A percentile compares a stretch with the other conserved stretches of the same genome.
Evolutionary conservation across 306 rosid species (phyloP).

Genomic region (Pachyrhizus erosus): DNA sequence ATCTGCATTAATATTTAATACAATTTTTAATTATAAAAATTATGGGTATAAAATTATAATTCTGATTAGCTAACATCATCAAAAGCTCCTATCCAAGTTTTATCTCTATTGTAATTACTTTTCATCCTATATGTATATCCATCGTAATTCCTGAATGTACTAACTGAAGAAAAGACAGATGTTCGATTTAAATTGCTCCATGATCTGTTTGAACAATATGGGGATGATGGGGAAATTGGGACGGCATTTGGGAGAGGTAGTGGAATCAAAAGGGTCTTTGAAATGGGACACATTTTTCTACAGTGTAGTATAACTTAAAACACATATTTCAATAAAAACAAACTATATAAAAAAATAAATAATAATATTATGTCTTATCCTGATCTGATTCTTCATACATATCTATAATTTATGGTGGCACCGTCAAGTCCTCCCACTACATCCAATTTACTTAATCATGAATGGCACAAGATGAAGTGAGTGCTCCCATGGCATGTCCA

Average conservation of each 20-base stretch:
- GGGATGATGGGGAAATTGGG: background rate
- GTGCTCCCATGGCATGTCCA: background rate
- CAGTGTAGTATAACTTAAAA: background rate
- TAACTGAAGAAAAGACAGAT: background rate
- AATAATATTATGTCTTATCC: background rate
- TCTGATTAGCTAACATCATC: too few relatives aligned
- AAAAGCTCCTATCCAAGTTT: background rate
- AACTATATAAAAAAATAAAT: background rate
- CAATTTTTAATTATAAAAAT: too few relatives aligned
- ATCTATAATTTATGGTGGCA: slow-evolving; percentile 20
- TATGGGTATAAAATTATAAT: too few relatives aligned
- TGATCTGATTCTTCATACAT: slow-evolving; percentile 11
- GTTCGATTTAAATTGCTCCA: background rate
- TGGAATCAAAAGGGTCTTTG: background rate
- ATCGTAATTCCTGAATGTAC: background rate
- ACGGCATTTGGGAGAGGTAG: background rate
- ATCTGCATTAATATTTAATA: too few relatives aligned
- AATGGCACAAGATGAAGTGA: background rate
- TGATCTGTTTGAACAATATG: background rate
- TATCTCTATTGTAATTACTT: background rate
- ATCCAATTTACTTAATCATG: background rate
- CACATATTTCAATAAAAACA: background rate
- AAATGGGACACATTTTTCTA: background rate
- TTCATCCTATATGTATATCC: background rate
- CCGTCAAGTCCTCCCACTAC: slow-evolving; percentile 6